Conservation (phyloP, 495 filamentous ascomycete genomes). For the Penicillium canescens region DNA sequence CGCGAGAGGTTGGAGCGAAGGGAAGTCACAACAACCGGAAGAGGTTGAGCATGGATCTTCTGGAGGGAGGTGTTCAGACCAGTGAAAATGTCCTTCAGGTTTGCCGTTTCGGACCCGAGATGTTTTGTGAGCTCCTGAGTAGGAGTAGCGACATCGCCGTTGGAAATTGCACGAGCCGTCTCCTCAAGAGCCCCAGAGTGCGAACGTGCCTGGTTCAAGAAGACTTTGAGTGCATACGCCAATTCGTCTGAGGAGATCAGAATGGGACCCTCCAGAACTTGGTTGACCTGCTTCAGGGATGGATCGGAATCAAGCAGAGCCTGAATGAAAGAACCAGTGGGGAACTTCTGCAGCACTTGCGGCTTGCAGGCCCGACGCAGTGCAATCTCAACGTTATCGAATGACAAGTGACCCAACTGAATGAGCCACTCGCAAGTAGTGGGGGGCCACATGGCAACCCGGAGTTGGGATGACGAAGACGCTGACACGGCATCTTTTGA, state of each 20-base stretch:
- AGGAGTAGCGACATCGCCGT: constrained; percentile 25
- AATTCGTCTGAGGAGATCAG: constrained; percentile 48
- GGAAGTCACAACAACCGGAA: constrained; percentile 53
- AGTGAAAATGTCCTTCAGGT: constrained; percentile 36
- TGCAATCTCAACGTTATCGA: constrained; percentile 58
- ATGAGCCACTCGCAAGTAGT: constrained; percentile 61
- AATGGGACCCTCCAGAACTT: constrained; percentile 47
- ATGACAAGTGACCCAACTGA: constrained; percentile 59
- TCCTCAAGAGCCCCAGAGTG: constrained; percentile 36
- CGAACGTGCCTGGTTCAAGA: constrained; percentile 38
- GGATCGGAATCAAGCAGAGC: constrained; percentile 61
- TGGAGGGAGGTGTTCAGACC: constrained; percentile 51
- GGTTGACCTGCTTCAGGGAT: constrained; percentile 58
- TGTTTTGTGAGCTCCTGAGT: constrained; percentile 27
- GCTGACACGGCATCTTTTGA: constrained; percentile 20
- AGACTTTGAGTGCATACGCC: constrained; percentile 38
- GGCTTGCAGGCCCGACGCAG: constrained; percentile 55
- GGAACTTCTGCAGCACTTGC: constrained; percentile 39
- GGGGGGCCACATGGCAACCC: constrained; percentile 50
- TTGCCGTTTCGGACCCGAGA: constrained; percentile 22
- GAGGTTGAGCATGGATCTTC: constrained; percentile 65
- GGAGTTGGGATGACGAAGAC: constrained; percentile 37
- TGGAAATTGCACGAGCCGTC: constrained; percentile 31
- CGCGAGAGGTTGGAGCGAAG: constrained; percentile 65
- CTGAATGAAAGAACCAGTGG: constrained; percentile 58